Base-by-base conservation (phyloP, 352 stramenopile species). In the Peronospora farinosa region DNA sequence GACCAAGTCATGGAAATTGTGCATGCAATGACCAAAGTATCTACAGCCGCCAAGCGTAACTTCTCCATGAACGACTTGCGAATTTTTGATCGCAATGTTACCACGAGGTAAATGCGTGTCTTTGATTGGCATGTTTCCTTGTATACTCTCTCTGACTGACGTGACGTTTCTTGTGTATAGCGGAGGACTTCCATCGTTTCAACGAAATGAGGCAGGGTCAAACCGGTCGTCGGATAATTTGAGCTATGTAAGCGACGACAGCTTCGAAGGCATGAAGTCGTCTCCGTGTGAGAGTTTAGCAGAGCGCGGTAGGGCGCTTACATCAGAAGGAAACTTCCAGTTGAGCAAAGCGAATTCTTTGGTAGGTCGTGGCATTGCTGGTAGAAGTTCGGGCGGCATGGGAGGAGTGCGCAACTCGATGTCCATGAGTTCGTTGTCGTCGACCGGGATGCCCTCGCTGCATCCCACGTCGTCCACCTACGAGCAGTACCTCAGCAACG, bases 1-100 rank as follows among this genome's bases (percentile, higher is more conserved):
- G 87, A 97, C 11, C 86, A 98, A 69, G 95, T 98, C 12, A 90
- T 95, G 65, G 95, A 98, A 51, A 72, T 98, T 21, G 56, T 98
- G 27, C 69, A 88, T 32, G 77, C 83, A 6, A 68, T 95, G 52
- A 92, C 82, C 3, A 93, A 92, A 55, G 77, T 95, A 2, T 90
- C 79, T 35, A 90, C 83, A 3, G 66, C 78, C 23, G 71, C 81
- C 16, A 93, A 90, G 57, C 83, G 83, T 27, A 93, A 92, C 45
- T 63, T 92, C 21, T 91, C 78, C 19, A 77, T 93, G 74, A 93
- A 89, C 37, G 83, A 93, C 47, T 60, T 93, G 53, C 72, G 78
- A 7, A 38, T 86, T 12, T 69, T 91, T 25, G 82, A 92, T 57
- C 72, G 62, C 41, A 72, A 72, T 43, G 63, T 67, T 23, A 43